Conservation (phyloP, 345 rosid genomes). For the Noccaea bulbosa region DNA sequence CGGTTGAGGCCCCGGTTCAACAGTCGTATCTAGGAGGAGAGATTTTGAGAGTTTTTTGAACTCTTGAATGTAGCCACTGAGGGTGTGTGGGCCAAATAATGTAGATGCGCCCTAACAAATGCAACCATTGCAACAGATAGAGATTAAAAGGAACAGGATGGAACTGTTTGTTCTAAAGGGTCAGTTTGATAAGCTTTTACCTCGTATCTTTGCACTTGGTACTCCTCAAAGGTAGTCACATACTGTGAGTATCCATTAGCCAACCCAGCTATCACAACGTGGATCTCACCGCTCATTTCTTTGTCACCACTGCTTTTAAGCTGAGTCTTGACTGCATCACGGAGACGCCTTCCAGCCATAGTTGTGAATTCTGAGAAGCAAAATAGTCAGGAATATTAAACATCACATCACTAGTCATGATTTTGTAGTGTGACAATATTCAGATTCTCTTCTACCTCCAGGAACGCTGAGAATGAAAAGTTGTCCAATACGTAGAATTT, state of each 20-base stretch:
- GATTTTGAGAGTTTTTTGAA: conserved; percentile 78
- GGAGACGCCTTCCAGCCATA: conserved; percentile 99
- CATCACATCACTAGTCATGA: conserved; percentile 13
- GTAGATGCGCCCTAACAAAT: conserved; percentile 90
- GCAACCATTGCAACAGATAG: conserved; percentile 26
- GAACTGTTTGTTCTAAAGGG: neutral
- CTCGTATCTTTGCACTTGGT: conserved; percentile 93
- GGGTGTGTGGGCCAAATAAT: conserved; percentile 88
- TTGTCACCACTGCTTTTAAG: conserved; percentile 56
- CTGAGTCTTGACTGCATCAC: conserved; percentile 82
- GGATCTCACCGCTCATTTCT: conserved; percentile 55
- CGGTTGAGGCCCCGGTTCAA: conserved; percentile 71
- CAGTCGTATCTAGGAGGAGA: conserved; percentile 56
- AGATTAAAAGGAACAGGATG: conserved; percentile 18
- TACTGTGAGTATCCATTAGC: conserved; percentile 94
- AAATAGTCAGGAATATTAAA: conserved; percentile 10
- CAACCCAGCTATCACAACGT: conserved; percentile 91
- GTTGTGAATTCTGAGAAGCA: conserved; percentile 82
- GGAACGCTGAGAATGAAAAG: conserved; percentile 92
- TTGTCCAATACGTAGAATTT: conserved; percentile 86
- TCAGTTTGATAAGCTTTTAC: conserved; percentile 48
- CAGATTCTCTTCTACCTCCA: conserved; percentile 65
- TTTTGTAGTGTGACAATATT: conserved; percentile 23
- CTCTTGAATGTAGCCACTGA: conserved; percentile 88
- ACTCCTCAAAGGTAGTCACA: conserved; percentile 93